phyloP scores from a whole-genome alignment of 2,329 filamentous ascomycete species.

The Coniochaeta sp. region DNA sequence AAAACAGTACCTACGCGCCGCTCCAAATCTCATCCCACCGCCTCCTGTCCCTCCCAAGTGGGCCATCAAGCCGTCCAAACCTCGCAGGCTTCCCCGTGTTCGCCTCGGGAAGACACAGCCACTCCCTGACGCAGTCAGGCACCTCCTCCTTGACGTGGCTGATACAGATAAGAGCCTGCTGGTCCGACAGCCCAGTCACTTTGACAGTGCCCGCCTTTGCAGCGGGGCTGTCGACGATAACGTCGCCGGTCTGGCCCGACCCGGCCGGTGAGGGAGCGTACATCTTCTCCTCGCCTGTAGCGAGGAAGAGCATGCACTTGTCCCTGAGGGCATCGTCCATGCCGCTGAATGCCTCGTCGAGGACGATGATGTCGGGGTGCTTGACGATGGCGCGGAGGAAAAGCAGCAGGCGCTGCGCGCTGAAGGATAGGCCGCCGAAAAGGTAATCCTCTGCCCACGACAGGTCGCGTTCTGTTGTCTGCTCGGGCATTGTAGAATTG shows the following conservation, averaged over 20 bases:
- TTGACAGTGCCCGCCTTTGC: constrained; percentile 35
- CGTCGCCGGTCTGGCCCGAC: constrained; percentile 1
- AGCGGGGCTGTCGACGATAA: constrained; percentile 38
- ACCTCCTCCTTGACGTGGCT: constrained; percentile 89
- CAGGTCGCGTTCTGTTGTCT: constrained; percentile 19
- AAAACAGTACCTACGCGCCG: not conserved
- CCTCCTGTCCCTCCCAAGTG: constrained; percentile 46
- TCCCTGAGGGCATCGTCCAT: constrained; percentile 78
- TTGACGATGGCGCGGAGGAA: constrained; percentile 79
- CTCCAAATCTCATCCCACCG: constrained; percentile 61
- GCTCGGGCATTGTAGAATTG: constrained; percentile 9
- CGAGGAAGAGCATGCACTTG: constrained; percentile 78
- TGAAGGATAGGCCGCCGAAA: constrained; percentile 72
- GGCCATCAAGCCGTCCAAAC: constrained; percentile 56
- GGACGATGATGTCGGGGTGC: constrained; percentile 70
- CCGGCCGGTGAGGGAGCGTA: constrained; percentile 15
- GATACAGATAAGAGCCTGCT: constrained; percentile 84
- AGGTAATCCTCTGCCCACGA: constrained; percentile 60
- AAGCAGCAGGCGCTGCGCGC: constrained; percentile 74
- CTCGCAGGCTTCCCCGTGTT: constrained; percentile 54
- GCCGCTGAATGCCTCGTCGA: constrained; percentile 83
- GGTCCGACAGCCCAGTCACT: constrained; percentile 54
- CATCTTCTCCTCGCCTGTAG: constrained; percentile 48
- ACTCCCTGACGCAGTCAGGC: constrained; percentile 73
- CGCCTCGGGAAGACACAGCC: constrained; percentile 76